Evolutionary conservation across 331 rosid genomes (phyloP), one percentile per base, ranked within the genome.

Genomic region (Stylosanthes scabra): DNA sequence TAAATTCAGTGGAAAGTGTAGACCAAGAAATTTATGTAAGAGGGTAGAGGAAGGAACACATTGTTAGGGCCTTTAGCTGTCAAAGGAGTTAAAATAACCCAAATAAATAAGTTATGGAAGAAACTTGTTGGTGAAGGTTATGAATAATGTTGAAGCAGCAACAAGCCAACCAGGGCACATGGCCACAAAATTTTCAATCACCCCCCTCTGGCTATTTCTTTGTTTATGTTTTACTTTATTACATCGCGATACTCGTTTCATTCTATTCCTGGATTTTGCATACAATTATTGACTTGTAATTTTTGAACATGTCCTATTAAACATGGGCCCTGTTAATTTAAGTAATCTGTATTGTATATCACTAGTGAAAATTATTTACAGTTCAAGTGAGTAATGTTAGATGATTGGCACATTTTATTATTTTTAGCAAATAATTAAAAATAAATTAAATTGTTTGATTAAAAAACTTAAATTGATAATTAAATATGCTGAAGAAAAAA

Each of bases 141-240:
- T 63, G 54, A 66, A 58, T 29, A 11, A 58, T 29, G 2, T 46
- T 46, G 41, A 40, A 66, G 73, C 75, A 59, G 40, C 59, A 59
- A 67, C 52, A 66, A 59, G 52, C 28, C 59, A 59, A 67, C 52
- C 59, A 59, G 52, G 2, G 75, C 83, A 79, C 79, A 66, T 73
- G 79, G 71, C 13, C 15, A 13, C 15, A 42, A 49, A 11, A 34
- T 34, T 79, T 66, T 37, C 66, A 66, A 14, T 59, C 62, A 47
- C 41, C n/a, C 13, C 72, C 73, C 5, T 11, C 44, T 14, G 66
- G 49, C 15, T 29, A 54, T 68, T 51, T 61, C 15, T 15, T 52
- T 37, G 47, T 52, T 68, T 37, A 51, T 66, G 37, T 59, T 31
- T 14, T 42, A 9, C 31, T 71, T 46, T 71, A 11, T 34, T 16